Evolutionary conservation across 148 eudicot species (phyloP).

Genomic region (Chenopodium album): DNA sequence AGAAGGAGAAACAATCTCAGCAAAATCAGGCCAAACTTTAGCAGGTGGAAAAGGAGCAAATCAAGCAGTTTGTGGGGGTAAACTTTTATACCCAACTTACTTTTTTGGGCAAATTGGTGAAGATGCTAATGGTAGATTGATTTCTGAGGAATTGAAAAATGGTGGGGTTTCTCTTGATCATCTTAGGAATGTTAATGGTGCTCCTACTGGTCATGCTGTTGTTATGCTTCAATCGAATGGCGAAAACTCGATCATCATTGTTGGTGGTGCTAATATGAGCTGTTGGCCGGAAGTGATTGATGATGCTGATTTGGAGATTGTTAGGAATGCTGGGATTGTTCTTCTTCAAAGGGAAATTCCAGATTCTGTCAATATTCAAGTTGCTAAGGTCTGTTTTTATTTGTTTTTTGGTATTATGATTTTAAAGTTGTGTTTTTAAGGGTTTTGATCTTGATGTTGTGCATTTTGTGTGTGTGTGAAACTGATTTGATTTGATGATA

Average conservation of each 20-base stretch:
- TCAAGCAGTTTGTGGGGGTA: slow-evolving; percentile 81
- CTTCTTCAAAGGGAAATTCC: slow-evolving; percentile 97
- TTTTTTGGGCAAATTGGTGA: slow-evolving; percentile 82
- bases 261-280: slow-evolving; percentile 83
- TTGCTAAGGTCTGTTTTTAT: slow-evolving; percentile 64
- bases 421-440: too few relatives aligned
- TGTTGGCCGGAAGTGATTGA: slow-evolving; percentile 60
- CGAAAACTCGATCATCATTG: slow-evolving; percentile 86
- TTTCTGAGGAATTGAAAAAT: slow-evolving; percentile 54
- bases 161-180: slow-evolving; percentile 69
- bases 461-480: too few relatives aligned
- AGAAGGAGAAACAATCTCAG: slow-evolving; percentile 86
- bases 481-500: neutral
- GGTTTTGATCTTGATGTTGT: too few relatives aligned
- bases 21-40: slow-evolving; percentile 70
- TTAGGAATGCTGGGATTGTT: slow-evolving; percentile 84
- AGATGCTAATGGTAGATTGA: slow-evolving; percentile 82
- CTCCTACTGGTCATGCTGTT: slow-evolving; percentile 94
- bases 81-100: slow-evolving; percentile 69
- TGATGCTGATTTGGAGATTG: slow-evolving; percentile 55
- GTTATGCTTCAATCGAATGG: slow-evolving; percentile 88
- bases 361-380: slow-evolving; percentile 80
- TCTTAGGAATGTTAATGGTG: slow-evolving; percentile 51
- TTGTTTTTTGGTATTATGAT: too few relatives aligned
- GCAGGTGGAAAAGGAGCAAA: slow-evolving; percentile 98